Evolutionary conservation across 2,329 filamentous ascomycete species (phyloP), one percentile per base, ranked within the genome.

Genomic region (Colletotrichum camelliae): DNA sequence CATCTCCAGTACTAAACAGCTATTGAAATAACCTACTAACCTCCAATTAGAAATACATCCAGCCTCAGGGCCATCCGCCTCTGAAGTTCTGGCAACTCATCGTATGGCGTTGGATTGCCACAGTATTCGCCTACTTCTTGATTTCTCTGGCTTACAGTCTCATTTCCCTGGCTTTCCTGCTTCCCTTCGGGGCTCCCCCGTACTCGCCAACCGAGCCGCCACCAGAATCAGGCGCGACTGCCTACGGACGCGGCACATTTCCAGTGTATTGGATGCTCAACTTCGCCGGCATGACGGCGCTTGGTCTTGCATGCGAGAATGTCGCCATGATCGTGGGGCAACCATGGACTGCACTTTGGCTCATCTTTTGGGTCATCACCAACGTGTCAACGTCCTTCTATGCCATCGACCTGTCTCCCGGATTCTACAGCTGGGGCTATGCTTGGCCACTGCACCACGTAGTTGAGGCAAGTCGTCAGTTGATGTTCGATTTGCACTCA

Each of bases 331-430:
- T 93, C 3, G 84, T 93, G 6, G 91, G 90, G 0, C 85, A 89
- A 78, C 92, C 90, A 0, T 93, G 91, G 91, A 81, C 81, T 3
- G 88, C 90, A 0, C 81, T 93, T 1, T 94, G 92, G 88, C 83
- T 94, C 3, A 92, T 93, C 72, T 93, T 93, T 79, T 93, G 91
- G 91, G 91, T 93, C 57, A 92, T 94, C 72, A 89, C 90, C 8
- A 94, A 94, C 79, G 91, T 93, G 0, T 85, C 87, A 0, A 92
- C 91, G 1, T 84, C 87, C 0, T 93, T 94, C 78, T 91, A 93
- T 80, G 83, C 89, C 5, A 84, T 93, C 58, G 89, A 91, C 31
- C 83, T 94, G 29, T 88, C 89, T 3, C 89, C 90, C 0, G 84
- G 81, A 0, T 93, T 94, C 79, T 94, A 91, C 80, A 80, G 82